These are phyloP conservation scores for Daldinia sp. DNA, from an alignment of 2,329 filamentous ascomycete species.

Conservation along the genomic window DNA sequence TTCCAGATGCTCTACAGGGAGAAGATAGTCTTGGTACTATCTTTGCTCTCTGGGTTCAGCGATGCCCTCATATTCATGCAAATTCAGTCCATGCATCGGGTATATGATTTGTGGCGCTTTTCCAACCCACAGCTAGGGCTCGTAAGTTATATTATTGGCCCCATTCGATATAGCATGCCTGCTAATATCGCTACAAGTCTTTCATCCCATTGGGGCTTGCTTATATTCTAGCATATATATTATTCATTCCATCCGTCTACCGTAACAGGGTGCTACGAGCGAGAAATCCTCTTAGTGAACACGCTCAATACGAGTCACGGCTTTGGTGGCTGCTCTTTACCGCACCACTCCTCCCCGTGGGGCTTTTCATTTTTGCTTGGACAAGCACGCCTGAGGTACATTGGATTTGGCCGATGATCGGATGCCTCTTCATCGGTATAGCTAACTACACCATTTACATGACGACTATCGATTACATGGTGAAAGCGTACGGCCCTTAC, in stretches of 20 bases:
- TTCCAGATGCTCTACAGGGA: slow-evolving; percentile 73
- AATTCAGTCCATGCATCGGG: slow-evolving; percentile 70
- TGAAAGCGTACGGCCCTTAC: slow-evolving; percentile 74
- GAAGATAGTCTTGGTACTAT: slow-evolving; percentile 71
- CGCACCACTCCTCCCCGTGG: slow-evolving; percentile 69
- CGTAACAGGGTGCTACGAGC: slow-evolving; percentile 57
- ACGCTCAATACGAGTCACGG: slow-evolving; percentile 71
- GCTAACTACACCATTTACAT: slow-evolving; percentile 74
- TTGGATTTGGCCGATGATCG: slow-evolving; percentile 73
- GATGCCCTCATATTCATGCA: slow-evolving; percentile 76
- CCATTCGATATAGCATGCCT: not conserved
- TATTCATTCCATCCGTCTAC: slow-evolving; percentile 65
- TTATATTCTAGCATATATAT: slow-evolving; percentile 69
- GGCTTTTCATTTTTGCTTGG: slow-evolving; percentile 73
- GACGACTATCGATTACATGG: slow-evolving; percentile 76
- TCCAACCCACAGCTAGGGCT: slow-evolving; percentile 51
- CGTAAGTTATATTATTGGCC: slow-evolving; percentile 33
- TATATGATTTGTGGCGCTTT: slow-evolving; percentile 72
- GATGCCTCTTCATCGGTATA: slow-evolving; percentile 69
- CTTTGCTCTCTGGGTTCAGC: slow-evolving; percentile 70
- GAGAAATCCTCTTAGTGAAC: slow-evolving; percentile 59
- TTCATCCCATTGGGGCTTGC: slow-evolving; percentile 63
- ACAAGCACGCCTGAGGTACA: slow-evolving; percentile 65
- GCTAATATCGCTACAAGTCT: slow-evolving; percentile 42
- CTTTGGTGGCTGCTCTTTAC: slow-evolving; percentile 72